These are phyloP conservation scores for Diaporthe humulicola DNA, from an alignment of 2,329 filamentous ascomycete genomes.

Conservation along the genomic window DNA sequence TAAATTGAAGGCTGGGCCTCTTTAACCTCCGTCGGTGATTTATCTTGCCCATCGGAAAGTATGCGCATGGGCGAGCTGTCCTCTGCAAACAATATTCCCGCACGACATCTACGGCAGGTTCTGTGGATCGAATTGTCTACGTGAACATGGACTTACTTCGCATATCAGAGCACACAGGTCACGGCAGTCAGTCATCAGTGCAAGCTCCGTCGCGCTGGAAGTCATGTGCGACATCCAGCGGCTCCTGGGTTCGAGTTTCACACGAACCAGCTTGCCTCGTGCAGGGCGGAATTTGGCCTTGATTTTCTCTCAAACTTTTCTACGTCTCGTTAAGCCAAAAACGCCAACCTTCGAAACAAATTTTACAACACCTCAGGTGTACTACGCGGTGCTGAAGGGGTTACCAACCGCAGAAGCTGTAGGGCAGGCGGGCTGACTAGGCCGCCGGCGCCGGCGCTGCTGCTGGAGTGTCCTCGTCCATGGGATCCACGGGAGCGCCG, in stretches of 20 bases:
- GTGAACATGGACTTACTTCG: background rate
- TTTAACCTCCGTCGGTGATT: too few species aligned
- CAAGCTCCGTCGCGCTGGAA: constrained; percentile 29
- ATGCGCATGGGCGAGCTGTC: too few species aligned
- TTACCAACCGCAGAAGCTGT: background rate
- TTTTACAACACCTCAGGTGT: background rate
- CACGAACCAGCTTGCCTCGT: constrained; percentile 31
- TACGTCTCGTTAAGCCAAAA: background rate
- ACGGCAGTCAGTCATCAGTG: background rate
- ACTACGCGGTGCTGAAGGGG: background rate
- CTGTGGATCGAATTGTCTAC: too few species aligned
- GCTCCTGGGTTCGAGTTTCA: constrained; percentile 30
- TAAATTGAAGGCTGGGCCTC: too few species aligned
- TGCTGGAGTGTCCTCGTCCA: constrained; percentile 27
- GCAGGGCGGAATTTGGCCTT: background rate
- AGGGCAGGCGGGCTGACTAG: background rate
- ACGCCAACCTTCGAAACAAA: background rate
- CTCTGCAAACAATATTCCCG: too few species aligned
- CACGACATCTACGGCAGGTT: too few species aligned
- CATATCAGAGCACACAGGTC: background rate
- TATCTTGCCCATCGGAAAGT: too few species aligned
- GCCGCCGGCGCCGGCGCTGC: constrained; percentile 16
- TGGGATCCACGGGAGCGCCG: constrained; percentile 4
- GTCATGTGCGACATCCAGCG: constrained; percentile 7
- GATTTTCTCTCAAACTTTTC: constrained; percentile 21